Evolutionary conservation across 2,329 filamentous ascomycete genomes (phyloP).

Genomic region (Sporothrix inflata): DNA sequence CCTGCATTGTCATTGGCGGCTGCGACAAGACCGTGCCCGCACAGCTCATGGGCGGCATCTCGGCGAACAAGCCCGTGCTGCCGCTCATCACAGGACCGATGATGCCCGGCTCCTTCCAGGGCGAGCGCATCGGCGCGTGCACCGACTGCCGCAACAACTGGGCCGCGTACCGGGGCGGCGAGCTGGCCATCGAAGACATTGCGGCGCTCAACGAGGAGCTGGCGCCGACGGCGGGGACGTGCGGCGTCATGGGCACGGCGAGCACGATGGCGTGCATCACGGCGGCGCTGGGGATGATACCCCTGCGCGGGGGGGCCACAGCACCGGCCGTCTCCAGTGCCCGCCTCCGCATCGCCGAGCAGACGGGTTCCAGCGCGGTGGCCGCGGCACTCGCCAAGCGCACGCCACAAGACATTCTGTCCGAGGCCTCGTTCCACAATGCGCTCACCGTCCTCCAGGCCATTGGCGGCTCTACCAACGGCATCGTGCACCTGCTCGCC

Average conservation of each 20-base stretch:
- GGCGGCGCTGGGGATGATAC: conserved; percentile 78
- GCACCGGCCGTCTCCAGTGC: conserved; percentile 77
- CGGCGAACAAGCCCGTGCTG: conserved; percentile 71
- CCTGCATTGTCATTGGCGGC: conserved; percentile 68
- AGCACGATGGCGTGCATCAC: conserved; percentile 88
- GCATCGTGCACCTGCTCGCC: conserved; percentile 82
- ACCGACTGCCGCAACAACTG: conserved; percentile 77
- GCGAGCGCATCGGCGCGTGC: conserved; percentile 69
- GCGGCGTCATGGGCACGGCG: conserved; percentile 89
- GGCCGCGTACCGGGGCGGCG: conserved; percentile 67
- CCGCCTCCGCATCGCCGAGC: conserved; percentile 79
- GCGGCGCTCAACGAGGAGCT: conserved; percentile 71
- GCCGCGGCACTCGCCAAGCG: conserved; percentile 67
- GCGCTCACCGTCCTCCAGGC: conserved; percentile 86
- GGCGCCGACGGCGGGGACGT: conserved; percentile 76
- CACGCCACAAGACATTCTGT: conserved; percentile 70
- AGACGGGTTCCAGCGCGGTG: conserved; percentile 71
- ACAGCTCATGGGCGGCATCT: conserved; percentile 75
- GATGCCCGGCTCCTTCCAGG: conserved; percentile 69
- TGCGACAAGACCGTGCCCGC: conserved; percentile 77
- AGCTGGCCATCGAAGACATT: conserved; percentile 73
- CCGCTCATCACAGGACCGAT: conserved; percentile 73
- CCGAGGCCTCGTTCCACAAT: conserved; percentile 78
- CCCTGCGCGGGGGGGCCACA: conserved; percentile 71
- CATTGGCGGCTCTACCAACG: conserved; percentile 80